Base-by-base conservation (phyloP, 2,329 filamentous ascomycete species). In the Aspergillus unguis region DNA sequence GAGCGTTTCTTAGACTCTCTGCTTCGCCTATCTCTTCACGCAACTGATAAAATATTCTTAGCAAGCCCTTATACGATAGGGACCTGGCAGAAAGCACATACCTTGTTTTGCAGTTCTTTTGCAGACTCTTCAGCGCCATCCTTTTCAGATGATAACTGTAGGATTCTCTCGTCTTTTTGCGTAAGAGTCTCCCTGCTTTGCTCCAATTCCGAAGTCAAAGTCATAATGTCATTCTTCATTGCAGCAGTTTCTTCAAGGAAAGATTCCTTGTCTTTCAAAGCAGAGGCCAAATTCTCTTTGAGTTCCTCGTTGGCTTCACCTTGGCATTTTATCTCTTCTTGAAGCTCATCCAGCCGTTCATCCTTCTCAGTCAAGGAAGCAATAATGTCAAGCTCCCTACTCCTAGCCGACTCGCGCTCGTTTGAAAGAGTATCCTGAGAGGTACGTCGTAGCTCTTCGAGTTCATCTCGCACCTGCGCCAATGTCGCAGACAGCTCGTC, bases 301-400 rank as follows among this genome's bases (percentile, higher is more conserved):
- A 65, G 40, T 28, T 60, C 43, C 17, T 60, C 50, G 52, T 61
- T 62, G 36, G 65, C 59, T 29, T 53, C 53, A 50, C 47, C 55
- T n/a, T 64, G 53, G 11, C 49, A 43, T 38, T 59, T 58, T 4
- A 75, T 50, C 27, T 71, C 59, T 41, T 73, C 66, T 27, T 75
- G 69, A 9, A 74, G 58, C 37, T 74, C 70, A 27, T 77, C 74
- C 4, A 77, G 49, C 5, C 68, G 65, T 50, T 79, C 76, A 31
- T 78, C 72, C 51, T 74, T 77, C 23, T 71, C 71, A 1, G 75
- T 74, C 4, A 75, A 52, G 6, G 63, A 69, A 36, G 75, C 71
- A 25, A 74, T 67, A 26, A 75, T 63, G 31, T 73, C 70, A 3
- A 80, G 56, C 41, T 82, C 75, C 52, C 65, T 65, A 6, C 65